Evolutionary conservation across 305 asterid genomes (phyloP).

Genomic region (Rubia tinctorum): DNA sequence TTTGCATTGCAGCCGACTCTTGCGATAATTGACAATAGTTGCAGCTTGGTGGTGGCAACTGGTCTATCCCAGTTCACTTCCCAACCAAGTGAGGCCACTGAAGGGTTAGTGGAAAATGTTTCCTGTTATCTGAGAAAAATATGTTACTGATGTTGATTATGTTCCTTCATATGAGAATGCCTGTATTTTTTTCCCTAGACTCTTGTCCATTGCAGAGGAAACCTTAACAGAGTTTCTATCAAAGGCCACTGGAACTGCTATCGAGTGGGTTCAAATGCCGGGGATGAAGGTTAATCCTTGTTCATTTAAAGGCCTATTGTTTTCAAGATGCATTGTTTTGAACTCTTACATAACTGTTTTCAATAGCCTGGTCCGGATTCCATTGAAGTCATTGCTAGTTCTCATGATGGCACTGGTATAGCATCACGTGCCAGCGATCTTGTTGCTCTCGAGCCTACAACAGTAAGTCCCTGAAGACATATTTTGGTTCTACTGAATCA

Average conservation of each 20-base stretch:
- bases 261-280: constrained; percentile 99
- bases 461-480: constrained; percentile 46
- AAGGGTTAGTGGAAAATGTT: constrained; percentile 60
- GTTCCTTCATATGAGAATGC: constrained; percentile 9
- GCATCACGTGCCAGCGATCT: constrained; percentile 99
- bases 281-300: constrained; percentile 84
- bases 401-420: constrained; percentile 11
- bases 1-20: constrained; percentile 62
- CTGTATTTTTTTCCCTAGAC: constrained; percentile 53
- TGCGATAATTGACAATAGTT: constrained; percentile 81
- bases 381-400: too few relatives aligned
- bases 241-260: constrained; percentile 99
- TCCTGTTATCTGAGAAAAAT: constrained; percentile 6
- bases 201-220: constrained; percentile 98
- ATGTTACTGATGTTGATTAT: neutral
- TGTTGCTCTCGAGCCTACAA: constrained; percentile 87
- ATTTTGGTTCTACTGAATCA: too few relatives aligned
- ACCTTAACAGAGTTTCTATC: constrained; percentile 99
- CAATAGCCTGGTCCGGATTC: too few relatives aligned
- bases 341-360: too few relatives aligned
- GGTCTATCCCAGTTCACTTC: constrained; percentile 86
- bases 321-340: neutral
- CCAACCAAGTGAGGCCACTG: constrained; percentile 98
- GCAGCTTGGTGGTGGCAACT: constrained; percentile 96
- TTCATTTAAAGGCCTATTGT: neutral